These are phyloP conservation scores for Neoboletus subvelutipes DNA, from an alignment of 768 basidiomycete species.

Conservation along the genomic window DNA sequence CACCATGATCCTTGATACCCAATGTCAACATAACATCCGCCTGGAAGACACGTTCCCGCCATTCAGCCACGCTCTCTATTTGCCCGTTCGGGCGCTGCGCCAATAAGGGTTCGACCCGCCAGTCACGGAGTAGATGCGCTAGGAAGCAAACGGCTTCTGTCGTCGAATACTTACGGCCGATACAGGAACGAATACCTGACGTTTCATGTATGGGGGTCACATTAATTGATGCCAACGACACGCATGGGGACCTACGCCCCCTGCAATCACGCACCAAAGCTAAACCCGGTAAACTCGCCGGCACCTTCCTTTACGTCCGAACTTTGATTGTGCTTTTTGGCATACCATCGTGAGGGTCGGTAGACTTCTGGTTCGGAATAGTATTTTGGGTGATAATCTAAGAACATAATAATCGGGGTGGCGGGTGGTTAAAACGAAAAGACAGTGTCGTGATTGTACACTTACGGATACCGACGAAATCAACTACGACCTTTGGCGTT, in stretches of 20 bases:
- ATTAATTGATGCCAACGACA: not conserved
- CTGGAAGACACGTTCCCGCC: conserved; percentile 18
- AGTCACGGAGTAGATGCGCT: conserved; percentile 49
- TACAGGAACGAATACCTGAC: conserved; percentile 47
- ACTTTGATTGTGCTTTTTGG: conserved; percentile 6
- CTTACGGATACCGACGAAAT: too few relatives aligned
- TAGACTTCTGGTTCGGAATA: too few relatives aligned
- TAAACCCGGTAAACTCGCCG: conserved; percentile 15
- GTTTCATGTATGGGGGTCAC: not conserved
- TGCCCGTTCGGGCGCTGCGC: not conserved
- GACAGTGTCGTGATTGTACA: not conserved
- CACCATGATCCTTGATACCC: conserved; percentile 14
- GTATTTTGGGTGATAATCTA: conserved; percentile 29
- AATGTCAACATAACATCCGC: conserved; percentile 12
- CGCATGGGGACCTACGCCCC: too few relatives aligned
- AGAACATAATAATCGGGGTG: not conserved
- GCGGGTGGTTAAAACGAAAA: not conserved
- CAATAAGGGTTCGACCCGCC: conserved; percentile 47
- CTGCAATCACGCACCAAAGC: conserved; percentile 11
- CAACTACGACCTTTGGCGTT: too few relatives aligned
- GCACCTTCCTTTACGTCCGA: not conserved
- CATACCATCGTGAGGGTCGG: conserved; percentile 2
- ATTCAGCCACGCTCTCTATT: conserved; percentile 13
- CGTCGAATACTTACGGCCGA: conserved; percentile 54
- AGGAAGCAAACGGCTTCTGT: conserved; percentile 54